A percentile compares a stretch with the other conserved stretches of the same genome.
Conservation (phyloP, 2,329 filamentous ascomycete genomes). For the Sclerotinia minor region DNA sequence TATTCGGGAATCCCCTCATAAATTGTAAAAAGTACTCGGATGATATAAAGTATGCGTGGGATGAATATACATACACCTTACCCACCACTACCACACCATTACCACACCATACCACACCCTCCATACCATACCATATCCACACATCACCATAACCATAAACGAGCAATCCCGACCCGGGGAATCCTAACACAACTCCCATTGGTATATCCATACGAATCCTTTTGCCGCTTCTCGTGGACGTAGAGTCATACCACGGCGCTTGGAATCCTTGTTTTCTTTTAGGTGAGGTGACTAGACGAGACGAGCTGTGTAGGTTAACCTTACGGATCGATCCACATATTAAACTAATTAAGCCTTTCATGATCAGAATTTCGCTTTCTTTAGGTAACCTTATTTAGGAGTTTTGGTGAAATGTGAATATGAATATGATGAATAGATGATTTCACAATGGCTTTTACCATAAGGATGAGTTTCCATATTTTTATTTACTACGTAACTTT, state of each 20-base stretch:
- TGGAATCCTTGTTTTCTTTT: background rate
- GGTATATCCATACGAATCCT: conserved; percentile 4
- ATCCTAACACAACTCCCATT: background rate
- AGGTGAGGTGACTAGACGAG: background rate
- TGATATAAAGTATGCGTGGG: background rate
- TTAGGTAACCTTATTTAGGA: conserved; percentile 1
- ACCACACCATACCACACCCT: background rate
- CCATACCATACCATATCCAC: background rate
- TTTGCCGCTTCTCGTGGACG: background rate
- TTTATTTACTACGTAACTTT: background rate
- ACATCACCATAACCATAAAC: background rate
- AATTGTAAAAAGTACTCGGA: background rate
- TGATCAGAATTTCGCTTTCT: background rate
- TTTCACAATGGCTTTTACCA: background rate
- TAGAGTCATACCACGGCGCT: background rate
- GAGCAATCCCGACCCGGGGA: conserved; percentile 8
- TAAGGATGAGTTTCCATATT: background rate
- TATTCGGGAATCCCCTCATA: background rate
- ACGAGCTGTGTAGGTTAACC: background rate
- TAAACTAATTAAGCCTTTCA: background rate
- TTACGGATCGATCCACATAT: background rate
- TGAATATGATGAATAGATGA: background rate
- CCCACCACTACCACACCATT: background rate
- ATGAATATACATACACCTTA: too few species aligned
- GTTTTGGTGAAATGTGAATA: conserved; percentile 5